A percentile compares a stretch with the other conserved stretches of the same genome.
phyloP scores from a whole-genome alignment of 108 stramenopile species.

The Poteriospumella lacustris region DNA sequence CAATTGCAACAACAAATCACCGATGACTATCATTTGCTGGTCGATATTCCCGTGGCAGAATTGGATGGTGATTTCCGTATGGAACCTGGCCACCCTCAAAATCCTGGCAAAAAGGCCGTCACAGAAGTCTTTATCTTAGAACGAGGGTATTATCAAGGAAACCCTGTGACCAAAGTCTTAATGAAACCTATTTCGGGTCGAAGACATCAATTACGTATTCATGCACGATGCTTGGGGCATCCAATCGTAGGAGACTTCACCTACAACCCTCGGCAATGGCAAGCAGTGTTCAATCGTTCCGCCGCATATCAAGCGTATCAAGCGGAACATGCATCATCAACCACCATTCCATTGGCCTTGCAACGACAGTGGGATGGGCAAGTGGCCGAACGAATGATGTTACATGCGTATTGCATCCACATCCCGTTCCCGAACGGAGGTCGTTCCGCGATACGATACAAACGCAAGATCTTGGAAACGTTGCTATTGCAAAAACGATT shows the following conservation, averaged over 20 bases:
- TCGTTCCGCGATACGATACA: no score
- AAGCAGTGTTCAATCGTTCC: no score
- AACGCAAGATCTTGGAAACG: no score
- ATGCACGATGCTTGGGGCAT: constrained; percentile 69
- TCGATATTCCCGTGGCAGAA: background rate
- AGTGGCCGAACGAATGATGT: constrained; percentile 11
- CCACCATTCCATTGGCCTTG: background rate
- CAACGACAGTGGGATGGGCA: background rate
- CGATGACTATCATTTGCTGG: background rate
- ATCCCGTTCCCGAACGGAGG: background rate
- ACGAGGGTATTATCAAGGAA: background rate
- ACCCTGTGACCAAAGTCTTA: constrained; percentile 66
- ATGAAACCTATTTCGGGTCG: constrained; percentile 74
- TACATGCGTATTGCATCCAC: background rate
- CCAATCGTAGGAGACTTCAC: constrained; percentile 84
- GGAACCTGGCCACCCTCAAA: background rate
- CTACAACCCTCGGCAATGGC: no score
- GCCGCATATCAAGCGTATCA: no score
- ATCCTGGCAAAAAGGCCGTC: background rate
- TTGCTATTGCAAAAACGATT: no score
- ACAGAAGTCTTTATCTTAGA: background rate
- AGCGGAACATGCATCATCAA: background rate
- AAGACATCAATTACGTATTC: constrained; percentile 83
- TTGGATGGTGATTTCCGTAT: background rate
- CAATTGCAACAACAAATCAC: background rate